A percentile compares a stretch with the other conserved stretches of the same genome.
Conservation (phyloP, 345 rosid species). For the Rhizophora apiculata region DNA sequence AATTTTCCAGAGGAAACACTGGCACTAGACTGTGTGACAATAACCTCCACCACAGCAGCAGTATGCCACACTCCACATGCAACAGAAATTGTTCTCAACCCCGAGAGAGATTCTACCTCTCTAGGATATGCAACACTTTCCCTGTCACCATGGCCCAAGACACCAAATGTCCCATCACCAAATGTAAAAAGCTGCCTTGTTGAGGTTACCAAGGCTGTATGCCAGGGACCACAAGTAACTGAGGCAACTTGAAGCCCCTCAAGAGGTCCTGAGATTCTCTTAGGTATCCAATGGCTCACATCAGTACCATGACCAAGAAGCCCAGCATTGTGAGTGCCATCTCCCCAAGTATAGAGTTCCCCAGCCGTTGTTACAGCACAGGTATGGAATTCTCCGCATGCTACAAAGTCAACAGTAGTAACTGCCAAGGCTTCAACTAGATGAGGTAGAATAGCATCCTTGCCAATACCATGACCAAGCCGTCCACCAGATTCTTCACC, state of each 20-base stretch:
- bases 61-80: conserved; percentile 99
- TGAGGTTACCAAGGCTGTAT: conserved; percentile 85
- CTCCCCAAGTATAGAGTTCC: conserved; percentile 94
- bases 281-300: conserved; percentile 96
- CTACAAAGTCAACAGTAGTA: conserved; percentile 67
- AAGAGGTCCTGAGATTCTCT: conserved; percentile 86
- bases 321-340: conserved; percentile 88
- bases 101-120: conserved; percentile 84
- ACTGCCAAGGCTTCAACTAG: conserved; percentile 70
- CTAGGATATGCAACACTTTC: conserved; percentile 66
- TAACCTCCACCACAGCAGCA: conserved; percentile 93
- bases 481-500: conserved; percentile 96
- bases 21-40: conserved; percentile 75
- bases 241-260: conserved; percentile 88
- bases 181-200: conserved; percentile 89
- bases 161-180: conserved; percentile 97
- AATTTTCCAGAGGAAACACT: conserved; percentile 76
- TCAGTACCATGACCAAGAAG: conserved; percentile 90
- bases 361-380: conserved; percentile 93
- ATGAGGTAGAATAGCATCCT: conserved; percentile 70
- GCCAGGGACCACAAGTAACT: conserved; percentile 97
- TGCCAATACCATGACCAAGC: conserved; percentile 89
- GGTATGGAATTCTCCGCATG: conserved; percentile 94
- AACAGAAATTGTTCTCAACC: conserved; percentile 76
- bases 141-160: conserved; percentile 82